Evolutionary conservation across 2,329 filamentous ascomycete species (phyloP).

Genomic region (Herpotrichia juniperi): DNA sequence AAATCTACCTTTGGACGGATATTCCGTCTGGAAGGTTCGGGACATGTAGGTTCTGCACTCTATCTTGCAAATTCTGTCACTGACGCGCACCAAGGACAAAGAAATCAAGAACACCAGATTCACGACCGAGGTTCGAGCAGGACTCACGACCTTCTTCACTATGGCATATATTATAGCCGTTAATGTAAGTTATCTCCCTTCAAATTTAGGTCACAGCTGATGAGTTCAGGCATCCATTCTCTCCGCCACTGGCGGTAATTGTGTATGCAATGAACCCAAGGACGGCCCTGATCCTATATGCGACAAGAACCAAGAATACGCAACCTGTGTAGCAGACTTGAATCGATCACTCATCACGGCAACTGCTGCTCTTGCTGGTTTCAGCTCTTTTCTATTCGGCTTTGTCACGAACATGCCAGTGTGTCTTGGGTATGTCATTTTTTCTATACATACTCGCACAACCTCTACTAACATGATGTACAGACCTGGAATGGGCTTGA

Average conservation of each 20-base stretch:
- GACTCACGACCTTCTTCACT: conserved; percentile 70
- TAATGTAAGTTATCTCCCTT: conserved; percentile 69
- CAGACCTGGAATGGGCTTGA: conserved; percentile 60
- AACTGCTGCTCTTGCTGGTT: conserved; percentile 79
- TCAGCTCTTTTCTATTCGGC: conserved; percentile 81
- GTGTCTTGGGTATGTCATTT: conserved; percentile 34
- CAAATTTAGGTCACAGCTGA: conserved; percentile 29
- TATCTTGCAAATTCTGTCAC: conserved; percentile 4
- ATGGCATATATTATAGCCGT: conserved; percentile 75
- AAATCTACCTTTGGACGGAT: conserved; percentile 46
- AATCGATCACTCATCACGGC: conserved; percentile 82
- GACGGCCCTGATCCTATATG: conserved; percentile 67
- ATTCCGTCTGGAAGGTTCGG: conserved; percentile 81
- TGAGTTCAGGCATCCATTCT: conserved; percentile 40
- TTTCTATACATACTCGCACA: background rate
- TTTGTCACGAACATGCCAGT: conserved; percentile 74
- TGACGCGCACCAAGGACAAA: conserved; percentile 57
- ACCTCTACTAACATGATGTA: conserved; percentile 8
- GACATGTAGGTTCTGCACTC: conserved; percentile 68
- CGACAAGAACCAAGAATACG: conserved; percentile 61
- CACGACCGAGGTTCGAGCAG: conserved; percentile 82
- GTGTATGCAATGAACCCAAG: conserved; percentile 62
- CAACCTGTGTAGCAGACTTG: conserved; percentile 64
- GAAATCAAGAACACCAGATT: conserved; percentile 80
- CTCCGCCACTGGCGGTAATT: conserved; percentile 74